A percentile compares a stretch with the other conserved stretches of the same genome.
phyloP scores from a whole-genome alignment of 345 rosid genomes.

The Durio zibethinus region DNA sequence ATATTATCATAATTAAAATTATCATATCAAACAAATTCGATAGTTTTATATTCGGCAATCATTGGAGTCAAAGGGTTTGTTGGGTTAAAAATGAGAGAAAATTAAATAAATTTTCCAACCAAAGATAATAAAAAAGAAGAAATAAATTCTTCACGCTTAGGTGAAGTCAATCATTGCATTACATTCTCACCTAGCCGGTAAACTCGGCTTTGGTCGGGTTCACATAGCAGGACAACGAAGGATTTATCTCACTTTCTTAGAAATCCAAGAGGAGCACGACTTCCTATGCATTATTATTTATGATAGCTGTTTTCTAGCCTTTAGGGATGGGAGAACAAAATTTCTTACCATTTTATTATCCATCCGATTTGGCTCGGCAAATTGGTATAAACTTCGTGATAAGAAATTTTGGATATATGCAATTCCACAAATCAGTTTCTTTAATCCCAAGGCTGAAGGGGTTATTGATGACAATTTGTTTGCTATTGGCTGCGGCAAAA shows the following conservation, averaged over 20 bases:
- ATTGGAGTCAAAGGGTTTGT: too few species aligned
- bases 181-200: conserved; percentile 24
- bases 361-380: neutral
- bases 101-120: neutral
- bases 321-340: neutral
- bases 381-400: neutral
- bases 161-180: conserved; percentile 42
- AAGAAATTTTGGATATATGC: neutral
- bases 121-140: neutral
- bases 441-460: too few species aligned
- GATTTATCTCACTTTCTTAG: neutral
- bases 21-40: too few species aligned
- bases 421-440: neutral
- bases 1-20: too few species aligned
- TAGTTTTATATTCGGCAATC: too few species aligned
- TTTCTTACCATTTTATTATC: neutral
- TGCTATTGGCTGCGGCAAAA: neutral
- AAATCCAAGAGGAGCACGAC: neutral
- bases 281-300: neutral
- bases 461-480: too few species aligned
- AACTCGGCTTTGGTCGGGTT: conserved; percentile 41
- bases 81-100: conserved; percentile 17
- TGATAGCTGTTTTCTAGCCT: neutral
- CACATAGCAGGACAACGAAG: conserved; percentile 29
- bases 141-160: neutral